Conservation (phyloP, 306 rosid species). For the Castanopsis chinensis region DNA sequence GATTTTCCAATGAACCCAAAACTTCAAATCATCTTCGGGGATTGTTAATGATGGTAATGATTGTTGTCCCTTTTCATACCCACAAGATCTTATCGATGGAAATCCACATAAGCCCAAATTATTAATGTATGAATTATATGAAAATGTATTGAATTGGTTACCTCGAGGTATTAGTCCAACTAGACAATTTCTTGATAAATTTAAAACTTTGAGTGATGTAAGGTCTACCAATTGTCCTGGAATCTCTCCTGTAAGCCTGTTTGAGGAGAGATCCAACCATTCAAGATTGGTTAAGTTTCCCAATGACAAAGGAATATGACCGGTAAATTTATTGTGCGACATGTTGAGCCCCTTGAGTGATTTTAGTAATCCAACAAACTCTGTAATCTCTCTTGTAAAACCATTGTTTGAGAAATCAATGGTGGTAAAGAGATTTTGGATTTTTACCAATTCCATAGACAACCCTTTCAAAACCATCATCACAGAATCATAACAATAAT, state of each 20-base stretch:
- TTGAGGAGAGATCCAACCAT: too few species aligned
- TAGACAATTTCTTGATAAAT: not conserved
- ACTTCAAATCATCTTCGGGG: not conserved
- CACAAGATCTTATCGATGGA: not conserved
- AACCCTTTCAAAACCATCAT: not conserved
- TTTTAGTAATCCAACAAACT: not conserved
- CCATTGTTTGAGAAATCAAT: conserved; percentile 4
- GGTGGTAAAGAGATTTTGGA: not conserved
- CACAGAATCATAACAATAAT: not conserved
- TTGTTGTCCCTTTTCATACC: not conserved
- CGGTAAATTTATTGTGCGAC: not conserved
- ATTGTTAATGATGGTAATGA: not conserved
- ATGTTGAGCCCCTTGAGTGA: not conserved
- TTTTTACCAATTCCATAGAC: not conserved
- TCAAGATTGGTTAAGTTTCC: too few species aligned
- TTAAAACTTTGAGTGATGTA: not conserved
- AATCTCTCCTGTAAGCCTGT: not conserved
- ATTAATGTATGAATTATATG: not conserved
- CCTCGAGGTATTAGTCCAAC: not conserved
- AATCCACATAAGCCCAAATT: not conserved
- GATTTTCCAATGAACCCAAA: not conserved
- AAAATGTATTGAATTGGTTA: not conserved
- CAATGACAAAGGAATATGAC: not conserved
- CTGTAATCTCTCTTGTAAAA: not conserved
- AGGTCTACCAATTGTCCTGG: not conserved